A percentile compares a stretch with the other conserved stretches of the same genome.
phyloP scores from a whole-genome alignment of 2,329 filamentous ascomycete genomes.

The Talaromyces sp. region DNA sequence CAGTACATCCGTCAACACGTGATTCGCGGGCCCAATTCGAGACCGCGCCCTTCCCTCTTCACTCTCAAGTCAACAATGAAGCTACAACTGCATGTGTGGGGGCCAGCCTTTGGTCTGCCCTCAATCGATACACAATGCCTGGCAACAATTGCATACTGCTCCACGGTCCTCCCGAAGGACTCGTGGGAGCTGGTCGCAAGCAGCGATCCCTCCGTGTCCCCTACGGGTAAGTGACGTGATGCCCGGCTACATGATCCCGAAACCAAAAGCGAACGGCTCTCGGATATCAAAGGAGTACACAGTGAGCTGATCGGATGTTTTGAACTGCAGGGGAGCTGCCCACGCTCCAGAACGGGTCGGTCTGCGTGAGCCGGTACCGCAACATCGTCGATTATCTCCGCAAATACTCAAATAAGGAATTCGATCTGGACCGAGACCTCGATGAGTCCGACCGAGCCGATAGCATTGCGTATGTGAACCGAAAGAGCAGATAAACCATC shows the following conservation, averaged over 20 bases:
- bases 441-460: constrained; percentile 50
- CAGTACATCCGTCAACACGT: constrained; percentile 17
- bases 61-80: constrained; percentile 47
- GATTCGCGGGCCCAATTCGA: constrained; percentile 20
- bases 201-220: constrained; percentile 71
- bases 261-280: background rate
- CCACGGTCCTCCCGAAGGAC: constrained; percentile 59
- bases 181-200: constrained; percentile 73
- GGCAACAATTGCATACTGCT: constrained; percentile 69
- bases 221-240: constrained; percentile 62
- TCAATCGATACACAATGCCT: constrained; percentile 92
- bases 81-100: constrained; percentile 84
- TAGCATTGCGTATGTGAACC: constrained; percentile 49
- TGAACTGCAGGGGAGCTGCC: constrained; percentile 57
- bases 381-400: constrained; percentile 58
- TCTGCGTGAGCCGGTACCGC: constrained; percentile 56
- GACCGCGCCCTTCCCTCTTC: constrained; percentile 13
- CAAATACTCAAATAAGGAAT: constrained; percentile 50
- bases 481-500: background rate
- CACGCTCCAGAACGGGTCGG: constrained; percentile 57
- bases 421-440: constrained; percentile 52
- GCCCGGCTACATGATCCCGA: constrained; percentile 3
- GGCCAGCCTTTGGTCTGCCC: constrained; percentile 81
- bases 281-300: background rate
- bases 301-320: constrained; percentile 13